phyloP scores from a whole-genome alignment of 1,284 basidiomycete species.

The Cutaneotrichosporon mucoides region DNA sequence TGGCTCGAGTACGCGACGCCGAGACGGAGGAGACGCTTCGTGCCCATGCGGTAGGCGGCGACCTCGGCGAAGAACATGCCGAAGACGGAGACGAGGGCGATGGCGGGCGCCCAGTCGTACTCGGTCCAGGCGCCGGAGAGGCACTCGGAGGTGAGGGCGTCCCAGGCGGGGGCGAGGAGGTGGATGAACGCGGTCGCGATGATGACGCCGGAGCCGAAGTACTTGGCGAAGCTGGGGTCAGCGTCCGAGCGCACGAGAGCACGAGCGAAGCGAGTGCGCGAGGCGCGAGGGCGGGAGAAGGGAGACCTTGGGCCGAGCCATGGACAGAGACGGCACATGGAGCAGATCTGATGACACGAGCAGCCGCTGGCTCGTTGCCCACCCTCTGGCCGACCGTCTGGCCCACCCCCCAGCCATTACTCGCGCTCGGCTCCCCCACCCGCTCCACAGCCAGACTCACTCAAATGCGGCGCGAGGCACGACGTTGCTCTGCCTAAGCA shows the following conservation, averaged over 20 bases:
- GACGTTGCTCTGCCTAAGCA: conserved; percentile 61
- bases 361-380: too few relatives aligned
- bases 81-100: conserved; percentile 76
- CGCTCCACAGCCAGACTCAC: conserved; percentile 52
- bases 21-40: conserved; percentile 41
- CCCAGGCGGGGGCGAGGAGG: conserved; percentile 69
- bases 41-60: conserved; percentile 64
- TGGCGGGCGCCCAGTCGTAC: conserved; percentile 75
- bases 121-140: conserved; percentile 63
- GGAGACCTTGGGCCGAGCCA: too few relatives aligned
- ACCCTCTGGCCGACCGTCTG: too few relatives aligned
- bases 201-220: conserved; percentile 91
- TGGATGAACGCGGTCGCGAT: conserved; percentile 91
- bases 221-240: conserved; percentile 69
- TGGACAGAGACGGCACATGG: too few relatives aligned
- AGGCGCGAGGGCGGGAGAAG: too few relatives aligned
- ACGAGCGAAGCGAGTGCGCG: too few relatives aligned
- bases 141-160: conserved; percentile 67
- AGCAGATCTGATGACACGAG: too few relatives aligned
- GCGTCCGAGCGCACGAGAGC: neutral
- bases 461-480: conserved; percentile 68
- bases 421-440: too few relatives aligned
- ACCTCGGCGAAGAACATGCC: conserved; percentile 79
- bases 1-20: conserved; percentile 52
- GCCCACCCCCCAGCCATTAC: too few relatives aligned